phyloP scores from a whole-genome alignment of 768 basidiomycete species.

The Scleroderma citrinum region DNA sequence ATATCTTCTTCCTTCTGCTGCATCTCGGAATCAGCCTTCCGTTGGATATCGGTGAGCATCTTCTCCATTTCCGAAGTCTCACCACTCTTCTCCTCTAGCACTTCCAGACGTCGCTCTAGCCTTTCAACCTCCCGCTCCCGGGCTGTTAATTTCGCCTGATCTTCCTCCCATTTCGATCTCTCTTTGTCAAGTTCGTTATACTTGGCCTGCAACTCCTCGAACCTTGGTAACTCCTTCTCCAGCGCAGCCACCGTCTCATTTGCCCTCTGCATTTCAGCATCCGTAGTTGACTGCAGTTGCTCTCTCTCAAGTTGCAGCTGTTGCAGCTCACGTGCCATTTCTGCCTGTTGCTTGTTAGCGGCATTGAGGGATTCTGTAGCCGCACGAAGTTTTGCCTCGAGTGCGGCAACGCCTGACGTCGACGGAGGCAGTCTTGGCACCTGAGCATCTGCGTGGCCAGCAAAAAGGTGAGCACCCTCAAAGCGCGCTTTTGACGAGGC shows the following conservation, averaged over 20 bases:
- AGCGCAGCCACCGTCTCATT: conserved; percentile 59
- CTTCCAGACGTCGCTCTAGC: conserved; percentile 38
- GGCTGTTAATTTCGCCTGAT: conserved; percentile 35
- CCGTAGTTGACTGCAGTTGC: conserved; percentile 57
- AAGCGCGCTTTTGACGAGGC: conserved; percentile 55
- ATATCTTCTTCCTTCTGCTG: conserved; percentile 38
- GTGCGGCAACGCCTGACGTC: conserved; percentile 38
- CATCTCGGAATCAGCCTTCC: conserved; percentile 31
- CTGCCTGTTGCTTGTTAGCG: conserved; percentile 56
- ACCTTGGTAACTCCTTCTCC: conserved; percentile 47
- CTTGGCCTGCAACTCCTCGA: conserved; percentile 44
- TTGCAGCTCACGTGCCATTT: conserved; percentile 56
- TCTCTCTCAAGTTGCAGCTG: conserved; percentile 62
- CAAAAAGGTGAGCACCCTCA: conserved; percentile 80
- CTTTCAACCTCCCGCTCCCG: conserved; percentile 31
- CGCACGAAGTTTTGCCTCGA: conserved; percentile 63
- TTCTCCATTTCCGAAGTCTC: conserved; percentile 38
- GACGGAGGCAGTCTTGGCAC: conserved; percentile 42
- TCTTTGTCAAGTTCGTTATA: conserved; percentile 45
- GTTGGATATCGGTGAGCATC: conserved; percentile 30
- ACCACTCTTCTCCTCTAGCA: conserved; percentile 37
- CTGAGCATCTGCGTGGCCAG: conserved; percentile 68
- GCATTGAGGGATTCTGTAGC: conserved; percentile 52
- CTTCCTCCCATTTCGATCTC: conserved; percentile 45
- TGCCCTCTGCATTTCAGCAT: conserved; percentile 59